Evolutionary conservation across 2,329 filamentous ascomycete species (phyloP).

Genomic region (Sporothrix luriei): DNA sequence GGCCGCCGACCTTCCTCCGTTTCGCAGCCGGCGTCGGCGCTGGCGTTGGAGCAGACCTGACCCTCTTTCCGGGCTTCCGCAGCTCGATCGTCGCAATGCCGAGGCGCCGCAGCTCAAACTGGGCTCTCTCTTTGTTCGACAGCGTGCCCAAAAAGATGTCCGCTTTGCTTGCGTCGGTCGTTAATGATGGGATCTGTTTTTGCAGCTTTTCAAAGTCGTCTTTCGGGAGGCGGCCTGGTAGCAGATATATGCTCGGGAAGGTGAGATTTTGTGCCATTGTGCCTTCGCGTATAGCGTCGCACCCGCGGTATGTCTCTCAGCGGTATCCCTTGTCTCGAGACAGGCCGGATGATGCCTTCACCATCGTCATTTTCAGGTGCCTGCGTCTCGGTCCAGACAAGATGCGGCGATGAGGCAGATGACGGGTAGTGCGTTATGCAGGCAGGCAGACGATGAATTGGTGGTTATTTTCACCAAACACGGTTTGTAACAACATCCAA

Average conservation of each 20-base stretch:
- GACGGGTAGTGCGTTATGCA: not conserved
- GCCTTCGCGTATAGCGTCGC: not conserved
- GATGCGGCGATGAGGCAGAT: not conserved
- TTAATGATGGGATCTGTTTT: conserved; percentile 65
- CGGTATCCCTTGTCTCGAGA: not conserved
- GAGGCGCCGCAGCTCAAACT: conserved; percentile 73
- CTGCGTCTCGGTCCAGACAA: not conserved
- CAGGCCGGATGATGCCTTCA: not conserved
- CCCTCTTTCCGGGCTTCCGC: not conserved
- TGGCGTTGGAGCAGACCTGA: not conserved
- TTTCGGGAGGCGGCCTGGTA: conserved; percentile 67
- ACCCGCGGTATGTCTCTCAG: not conserved
- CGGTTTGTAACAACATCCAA: not conserved
- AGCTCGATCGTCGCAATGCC: conserved; percentile 60
- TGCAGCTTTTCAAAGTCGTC: conserved; percentile 67
- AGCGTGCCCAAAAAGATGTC: conserved; percentile 74
- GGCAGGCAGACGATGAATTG: not conserved
- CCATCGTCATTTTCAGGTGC: conserved; percentile 5
- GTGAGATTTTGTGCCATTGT: conserved; percentile 21
- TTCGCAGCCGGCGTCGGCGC: conserved; percentile 32
- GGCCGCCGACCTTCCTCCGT: conserved; percentile 25
- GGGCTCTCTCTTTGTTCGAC: conserved; percentile 67
- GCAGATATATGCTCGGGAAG: conserved; percentile 70
- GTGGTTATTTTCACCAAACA: not conserved
- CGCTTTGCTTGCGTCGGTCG: conserved; percentile 72